Evolutionary conservation across 2,329 filamentous ascomycete genomes (phyloP).

Genomic region (Phoma herbarum): DNA sequence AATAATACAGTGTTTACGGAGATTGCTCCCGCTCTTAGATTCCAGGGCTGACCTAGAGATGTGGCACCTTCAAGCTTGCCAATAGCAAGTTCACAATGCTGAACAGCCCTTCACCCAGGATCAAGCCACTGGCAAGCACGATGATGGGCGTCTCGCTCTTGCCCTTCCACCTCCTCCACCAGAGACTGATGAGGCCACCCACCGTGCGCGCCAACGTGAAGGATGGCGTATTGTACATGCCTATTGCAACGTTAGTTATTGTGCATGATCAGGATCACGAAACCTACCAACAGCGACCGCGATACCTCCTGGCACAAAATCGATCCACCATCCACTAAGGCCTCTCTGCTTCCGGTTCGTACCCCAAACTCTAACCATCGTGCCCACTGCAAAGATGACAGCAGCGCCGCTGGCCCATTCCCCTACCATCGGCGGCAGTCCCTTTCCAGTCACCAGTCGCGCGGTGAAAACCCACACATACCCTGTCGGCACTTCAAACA

Average conservation of each 20-base stretch:
- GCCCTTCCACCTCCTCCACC: slow-evolving; percentile 34
- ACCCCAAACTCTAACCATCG: slow-evolving; percentile 67
- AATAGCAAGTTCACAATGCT: slow-evolving; percentile 75
- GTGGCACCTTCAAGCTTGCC: slow-evolving; percentile 61
- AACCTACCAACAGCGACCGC: slow-evolving; percentile 86
- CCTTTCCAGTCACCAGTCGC: slow-evolving; percentile 87
- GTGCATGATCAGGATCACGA: background rate
- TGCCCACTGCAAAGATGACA: slow-evolving; percentile 74
- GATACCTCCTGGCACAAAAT: slow-evolving; percentile 88
- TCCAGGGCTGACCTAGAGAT: slow-evolving; percentile 5
- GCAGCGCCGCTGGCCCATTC: slow-evolving; percentile 82
- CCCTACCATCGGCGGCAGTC: slow-evolving; percentile 82
- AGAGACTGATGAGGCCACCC: slow-evolving; percentile 65
- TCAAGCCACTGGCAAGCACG: slow-evolving; percentile 88
- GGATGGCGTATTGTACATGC: slow-evolving; percentile 97
- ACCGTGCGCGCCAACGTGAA: slow-evolving; percentile 90
- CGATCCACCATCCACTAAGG: slow-evolving; percentile 67
- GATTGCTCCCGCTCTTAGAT: too few species aligned
- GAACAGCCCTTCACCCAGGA: slow-evolving; percentile 61
- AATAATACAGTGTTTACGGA: background rate
- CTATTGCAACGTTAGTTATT: slow-evolving; percentile 51
- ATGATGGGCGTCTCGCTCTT: slow-evolving; percentile 78
- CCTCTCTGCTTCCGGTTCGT: slow-evolving; percentile 44
- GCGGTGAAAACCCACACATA: slow-evolving; percentile 99
- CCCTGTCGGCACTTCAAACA: slow-evolving; percentile 93